These are phyloP conservation scores for Ophiostoma ips DNA, from an alignment of 2,329 filamentous ascomycete genomes.

Conservation along the genomic window DNA sequence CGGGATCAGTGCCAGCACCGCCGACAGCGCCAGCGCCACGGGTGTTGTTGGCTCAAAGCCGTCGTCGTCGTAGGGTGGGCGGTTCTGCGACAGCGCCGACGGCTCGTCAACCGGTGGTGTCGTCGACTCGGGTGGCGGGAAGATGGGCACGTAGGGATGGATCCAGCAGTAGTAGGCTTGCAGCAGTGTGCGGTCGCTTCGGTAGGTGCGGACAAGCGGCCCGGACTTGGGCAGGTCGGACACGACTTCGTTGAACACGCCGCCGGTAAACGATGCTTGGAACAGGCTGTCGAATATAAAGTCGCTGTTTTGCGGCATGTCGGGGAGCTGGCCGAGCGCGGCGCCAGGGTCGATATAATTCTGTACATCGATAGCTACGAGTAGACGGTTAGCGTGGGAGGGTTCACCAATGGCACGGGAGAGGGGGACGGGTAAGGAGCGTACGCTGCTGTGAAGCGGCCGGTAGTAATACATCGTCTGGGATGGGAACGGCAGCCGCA, in stretches of 20 bases:
- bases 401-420: not conserved
- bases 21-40: conserved; percentile 31
- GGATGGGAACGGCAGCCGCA: no score
- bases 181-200: conserved; percentile 27
- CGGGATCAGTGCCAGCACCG: conserved; percentile 34
- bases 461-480: conserved; percentile 17
- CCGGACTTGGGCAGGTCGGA: conserved; percentile 8
- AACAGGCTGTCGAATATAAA: conserved; percentile 33
- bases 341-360: conserved; percentile 33
- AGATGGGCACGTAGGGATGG: conserved; percentile 35
- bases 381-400: not conserved
- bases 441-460: conserved; percentile 2
- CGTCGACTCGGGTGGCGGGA: conserved; percentile 27
- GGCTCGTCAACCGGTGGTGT: conserved; percentile 20
- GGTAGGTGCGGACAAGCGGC: conserved; percentile 29
- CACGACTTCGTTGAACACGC: conserved; percentile 10
- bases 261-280: conserved; percentile 13
- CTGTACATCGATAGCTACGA: conserved; percentile 22
- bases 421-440: not conserved
- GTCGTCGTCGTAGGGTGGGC: conserved; percentile 21
- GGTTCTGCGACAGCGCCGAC: conserved; percentile 22
- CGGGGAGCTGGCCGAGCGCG: conserved; percentile 31
- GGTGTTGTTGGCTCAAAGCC: conserved; percentile 28
- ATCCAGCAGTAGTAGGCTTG: conserved; percentile 39
- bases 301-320: conserved; percentile 32